Evolutionary conservation across 371 early-diverging fungal species (phyloP), one percentile per base, ranked within the genome.

Genomic region (Parasitella parasitica): DNA sequence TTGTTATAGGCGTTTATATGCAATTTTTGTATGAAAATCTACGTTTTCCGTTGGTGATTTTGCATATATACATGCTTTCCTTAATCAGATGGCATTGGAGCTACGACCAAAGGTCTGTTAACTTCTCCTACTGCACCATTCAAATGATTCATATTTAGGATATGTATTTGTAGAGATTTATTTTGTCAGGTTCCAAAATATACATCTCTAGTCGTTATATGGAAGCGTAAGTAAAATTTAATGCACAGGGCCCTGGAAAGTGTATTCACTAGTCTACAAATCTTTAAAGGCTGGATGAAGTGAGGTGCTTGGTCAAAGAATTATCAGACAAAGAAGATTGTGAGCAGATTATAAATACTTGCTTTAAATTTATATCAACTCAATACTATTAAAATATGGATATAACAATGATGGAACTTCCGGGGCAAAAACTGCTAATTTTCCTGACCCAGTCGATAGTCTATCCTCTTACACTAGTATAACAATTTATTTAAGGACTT

Each of bases 371-470:
- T 2, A 35, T 12, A 20, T 53, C 3, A 12, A 11, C n/a, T 51
- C 3, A 50, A n/a, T n/a, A n/a, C n/a, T 8, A 13, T 38, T 6
- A 63, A 76, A 92, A 91, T 69, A 72, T 95, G 35, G 82, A 95
- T 70, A 82, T 95, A 8, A 95, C 75, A 94, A 94, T 67, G 85
- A 89, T 16, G 92, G 92, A 2, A 90, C 91, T 32, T 90, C 85
- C 28, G 88, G 84, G 82, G 78, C 24, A 82, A 73, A 15, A 52
- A 72, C 13, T 59, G 80, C 77, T 11, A 64, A 64, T 20, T 91
- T 86, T 55, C 87, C 91, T 0, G 90, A 91, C 46, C 66, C 73
- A 94, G 46, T 91, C 91, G 77, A 75, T 88, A 39, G 76, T 91
- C 52, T 96, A 94, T 61, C 84, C 85, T 13, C 75, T 95, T 50